Conservation (phyloP, 2,329 filamentous ascomycete species). For the Aspergillus felis region DNA sequence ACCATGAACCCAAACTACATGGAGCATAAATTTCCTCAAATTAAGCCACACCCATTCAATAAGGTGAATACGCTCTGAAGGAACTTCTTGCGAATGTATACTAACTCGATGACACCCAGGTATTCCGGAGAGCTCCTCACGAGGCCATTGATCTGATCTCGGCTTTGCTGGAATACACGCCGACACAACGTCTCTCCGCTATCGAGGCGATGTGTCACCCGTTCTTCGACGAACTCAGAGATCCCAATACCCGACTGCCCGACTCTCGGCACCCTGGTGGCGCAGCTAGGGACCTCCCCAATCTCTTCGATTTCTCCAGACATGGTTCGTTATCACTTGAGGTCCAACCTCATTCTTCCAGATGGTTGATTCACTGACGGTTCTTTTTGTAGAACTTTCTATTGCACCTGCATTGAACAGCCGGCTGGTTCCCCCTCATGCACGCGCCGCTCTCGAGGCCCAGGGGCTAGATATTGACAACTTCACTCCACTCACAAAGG, state of each 20-base stretch:
- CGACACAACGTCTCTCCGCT: conserved; percentile 87
- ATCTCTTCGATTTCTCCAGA: conserved; percentile 86
- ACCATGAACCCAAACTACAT: conserved; percentile 99
- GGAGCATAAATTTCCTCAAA: conserved; percentile 99
- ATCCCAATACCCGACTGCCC: conserved; percentile 84
- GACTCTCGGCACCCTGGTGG: conserved; percentile 89
- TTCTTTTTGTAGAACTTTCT: conserved; percentile 70
- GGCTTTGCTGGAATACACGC: conserved; percentile 90
- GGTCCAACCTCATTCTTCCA: background rate
- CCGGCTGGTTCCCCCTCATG: conserved; percentile 80
- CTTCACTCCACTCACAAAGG: conserved; percentile 83
- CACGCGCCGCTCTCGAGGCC: conserved; percentile 67
- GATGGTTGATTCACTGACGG: conserved; percentile 8
- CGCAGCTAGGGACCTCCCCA: conserved; percentile 74
- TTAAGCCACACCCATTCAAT: conserved; percentile 98
- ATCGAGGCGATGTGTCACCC: conserved; percentile 97
- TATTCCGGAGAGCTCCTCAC: conserved; percentile 92
- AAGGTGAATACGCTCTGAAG: conserved; percentile 54
- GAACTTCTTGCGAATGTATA: background rate
- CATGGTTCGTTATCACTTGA: conserved; percentile 57
- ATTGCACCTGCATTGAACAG: conserved; percentile 85
- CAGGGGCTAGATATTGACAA: conserved; percentile 90
- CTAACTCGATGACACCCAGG: conserved; percentile 45
- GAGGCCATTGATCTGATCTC: conserved; percentile 95
- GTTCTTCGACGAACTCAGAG: conserved; percentile 95